Evolutionary conservation across 768 basidiomycete species (phyloP).

Genomic region (Phanerodontia chrysosporium): DNA sequence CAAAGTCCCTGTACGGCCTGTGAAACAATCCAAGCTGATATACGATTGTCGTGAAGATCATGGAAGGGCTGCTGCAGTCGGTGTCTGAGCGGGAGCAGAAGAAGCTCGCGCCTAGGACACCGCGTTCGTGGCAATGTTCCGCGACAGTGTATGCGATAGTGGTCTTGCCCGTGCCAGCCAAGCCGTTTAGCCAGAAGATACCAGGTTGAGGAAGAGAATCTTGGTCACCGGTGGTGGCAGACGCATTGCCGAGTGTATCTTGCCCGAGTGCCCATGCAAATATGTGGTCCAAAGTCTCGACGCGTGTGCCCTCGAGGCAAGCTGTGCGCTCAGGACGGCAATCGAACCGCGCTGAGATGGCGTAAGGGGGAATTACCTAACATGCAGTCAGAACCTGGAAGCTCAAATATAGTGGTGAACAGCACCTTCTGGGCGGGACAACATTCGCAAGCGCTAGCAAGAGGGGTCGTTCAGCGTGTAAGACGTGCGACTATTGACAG

Average conservation of each 20-base stretch:
- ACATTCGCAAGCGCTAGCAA: background rate
- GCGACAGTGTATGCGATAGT: background rate
- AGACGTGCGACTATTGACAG: background rate
- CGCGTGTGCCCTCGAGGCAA: background rate
- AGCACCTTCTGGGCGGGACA: background rate
- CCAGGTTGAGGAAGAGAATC: background rate
- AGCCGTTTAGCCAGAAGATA: background rate
- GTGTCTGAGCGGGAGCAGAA: background rate
- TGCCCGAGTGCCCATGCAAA: background rate
- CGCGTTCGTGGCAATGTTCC: background rate
- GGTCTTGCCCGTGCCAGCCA: background rate
- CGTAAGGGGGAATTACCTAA: background rate
- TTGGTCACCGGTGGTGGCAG: background rate
- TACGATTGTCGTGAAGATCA: conserved; percentile 15
- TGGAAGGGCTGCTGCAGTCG: conserved; percentile 2
- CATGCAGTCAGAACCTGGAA: background rate
- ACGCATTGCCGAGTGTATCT: background rate
- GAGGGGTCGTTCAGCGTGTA: background rate
- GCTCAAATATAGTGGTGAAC: background rate
- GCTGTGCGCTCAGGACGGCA: background rate
- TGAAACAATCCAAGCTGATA: conserved; percentile 6
- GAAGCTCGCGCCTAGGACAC: background rate
- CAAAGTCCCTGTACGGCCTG: background rate
- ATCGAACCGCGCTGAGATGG: background rate
- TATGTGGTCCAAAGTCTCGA: background rate